Evolutionary conservation across 805 yeast genomes (phyloP).

Genomic region (Saccharomycopsis lassenensis): DNA sequence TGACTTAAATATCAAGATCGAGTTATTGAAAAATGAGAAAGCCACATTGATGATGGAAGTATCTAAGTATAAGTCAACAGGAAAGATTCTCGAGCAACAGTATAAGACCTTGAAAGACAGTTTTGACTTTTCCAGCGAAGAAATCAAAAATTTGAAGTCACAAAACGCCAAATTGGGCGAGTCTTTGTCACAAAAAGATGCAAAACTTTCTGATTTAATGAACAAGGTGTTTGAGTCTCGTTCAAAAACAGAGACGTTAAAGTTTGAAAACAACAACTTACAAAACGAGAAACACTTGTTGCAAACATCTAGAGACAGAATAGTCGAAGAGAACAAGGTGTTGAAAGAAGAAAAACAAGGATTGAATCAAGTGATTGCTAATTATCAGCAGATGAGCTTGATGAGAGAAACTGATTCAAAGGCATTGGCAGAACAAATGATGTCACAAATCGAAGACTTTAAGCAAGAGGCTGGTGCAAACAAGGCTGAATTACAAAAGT

Average conservation of each 20-base stretch:
- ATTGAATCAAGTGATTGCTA: conserved; percentile 44
- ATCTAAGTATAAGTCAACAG: conserved; percentile 44
- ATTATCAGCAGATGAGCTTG: conserved; percentile 39
- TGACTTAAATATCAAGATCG: conserved; percentile 38
- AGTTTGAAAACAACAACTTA: conserved; percentile 36
- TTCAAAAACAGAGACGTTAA: conserved; percentile 32
- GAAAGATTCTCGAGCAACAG: conserved; percentile 43
- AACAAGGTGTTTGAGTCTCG: conserved; percentile 49
- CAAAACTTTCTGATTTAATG: conserved; percentile 33
- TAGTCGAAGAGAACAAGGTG: conserved; percentile 41
- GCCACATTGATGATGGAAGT: conserved; percentile 38
- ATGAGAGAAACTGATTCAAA: conserved; percentile 43
- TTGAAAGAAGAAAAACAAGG: conserved; percentile 48
- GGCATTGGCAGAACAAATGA: conserved; percentile 39
- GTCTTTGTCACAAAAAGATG: conserved; percentile 36
- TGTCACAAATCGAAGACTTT: conserved; percentile 38
- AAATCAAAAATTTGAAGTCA: conserved; percentile 34
- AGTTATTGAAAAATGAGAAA: conserved; percentile 29
- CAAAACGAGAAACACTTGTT: conserved; percentile 45
- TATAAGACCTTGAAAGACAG: conserved; percentile 31
- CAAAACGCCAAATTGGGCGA: conserved; percentile 32
- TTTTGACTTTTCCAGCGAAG: conserved; percentile 31
- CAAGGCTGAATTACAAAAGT: conserved; percentile 37
- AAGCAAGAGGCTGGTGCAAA: conserved; percentile 34
- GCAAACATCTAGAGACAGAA: conserved; percentile 36